These are phyloP conservation scores for Pyrenophora tritici-repentis DNA, from an alignment of 2,329 filamentous ascomycete species.

Conservation along the genomic window DNA sequence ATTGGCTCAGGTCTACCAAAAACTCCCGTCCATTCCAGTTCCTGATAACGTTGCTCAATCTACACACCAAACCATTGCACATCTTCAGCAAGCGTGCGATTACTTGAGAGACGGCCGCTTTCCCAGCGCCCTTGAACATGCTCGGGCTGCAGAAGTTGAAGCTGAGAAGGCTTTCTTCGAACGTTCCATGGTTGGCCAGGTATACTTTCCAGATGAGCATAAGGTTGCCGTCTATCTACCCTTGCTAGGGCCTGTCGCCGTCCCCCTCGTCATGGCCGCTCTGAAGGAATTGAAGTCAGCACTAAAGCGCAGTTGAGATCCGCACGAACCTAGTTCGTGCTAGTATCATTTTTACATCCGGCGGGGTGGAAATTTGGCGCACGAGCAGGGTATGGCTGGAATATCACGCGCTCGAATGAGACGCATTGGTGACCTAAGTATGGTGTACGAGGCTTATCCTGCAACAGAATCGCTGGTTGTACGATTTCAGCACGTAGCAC, in stretches of 20 bases:
- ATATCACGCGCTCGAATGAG: no score
- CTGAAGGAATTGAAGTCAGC: conserved; percentile 67
- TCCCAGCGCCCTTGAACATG: conserved; percentile 73
- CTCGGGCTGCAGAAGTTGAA: conserved; percentile 82
- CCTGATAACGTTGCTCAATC: conserved; percentile 84
- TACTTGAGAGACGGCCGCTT: conserved; percentile 67
- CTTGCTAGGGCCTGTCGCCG: conserved; percentile 84
- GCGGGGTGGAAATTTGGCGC: no score
- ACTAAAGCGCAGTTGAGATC: conserved; percentile 25
- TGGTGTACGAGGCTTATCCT: neutral
- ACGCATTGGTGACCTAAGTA: no score
- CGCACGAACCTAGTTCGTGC: neutral
- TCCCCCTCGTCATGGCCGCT: conserved; percentile 82
- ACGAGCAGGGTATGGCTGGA: no score
- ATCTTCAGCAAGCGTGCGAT: conserved; percentile 77
- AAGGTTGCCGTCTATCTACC: conserved; percentile 97
- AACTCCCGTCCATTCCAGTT: conserved; percentile 88
- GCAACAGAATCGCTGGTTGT: neutral
- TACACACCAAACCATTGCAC: conserved; percentile 76
- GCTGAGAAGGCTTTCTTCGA: conserved; percentile 97
- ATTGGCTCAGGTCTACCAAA: conserved; percentile 77
- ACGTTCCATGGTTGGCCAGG: conserved; percentile 97
- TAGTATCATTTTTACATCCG: no score
- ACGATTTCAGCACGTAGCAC: neutral
- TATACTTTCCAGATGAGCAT: conserved; percentile 98